Evolutionary conservation across 1,284 basidiomycete species (phyloP).

Genomic region (Cryptococcus sp.): DNA sequence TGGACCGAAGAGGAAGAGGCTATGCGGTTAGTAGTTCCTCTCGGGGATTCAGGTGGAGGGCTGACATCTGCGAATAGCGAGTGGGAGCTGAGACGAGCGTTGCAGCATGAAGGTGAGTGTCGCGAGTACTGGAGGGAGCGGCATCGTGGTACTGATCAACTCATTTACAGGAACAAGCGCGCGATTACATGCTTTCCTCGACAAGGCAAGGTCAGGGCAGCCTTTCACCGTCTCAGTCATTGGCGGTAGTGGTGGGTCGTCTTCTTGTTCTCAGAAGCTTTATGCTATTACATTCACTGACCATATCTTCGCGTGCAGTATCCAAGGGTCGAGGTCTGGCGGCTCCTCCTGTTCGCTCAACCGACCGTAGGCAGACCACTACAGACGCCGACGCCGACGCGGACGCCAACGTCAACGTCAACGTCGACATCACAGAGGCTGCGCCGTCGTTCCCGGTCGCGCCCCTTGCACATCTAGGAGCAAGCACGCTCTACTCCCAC

Average conservation of each 20-base stretch:
- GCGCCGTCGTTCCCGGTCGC: slow-evolving; percentile 6
- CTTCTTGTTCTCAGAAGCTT: background rate
- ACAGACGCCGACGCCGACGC: background rate
- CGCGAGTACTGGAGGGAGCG: background rate
- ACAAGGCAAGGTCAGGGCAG: slow-evolving; percentile 40
- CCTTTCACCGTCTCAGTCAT: slow-evolving; percentile 46
- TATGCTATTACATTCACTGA: background rate
- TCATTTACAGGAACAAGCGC: slow-evolving; percentile 34
- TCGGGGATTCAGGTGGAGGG: background rate
- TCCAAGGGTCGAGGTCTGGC: slow-evolving; percentile 46
- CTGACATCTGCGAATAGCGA: slow-evolving; percentile 13
- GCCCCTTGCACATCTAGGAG: slow-evolving; percentile 22
- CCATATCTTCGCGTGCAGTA: slow-evolving; percentile 17
- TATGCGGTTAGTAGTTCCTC: slow-evolving; percentile 12
- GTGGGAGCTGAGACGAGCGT: slow-evolving; percentile 42
- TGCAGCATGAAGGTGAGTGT: slow-evolving; percentile 35
- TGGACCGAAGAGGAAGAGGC: slow-evolving; percentile 14
- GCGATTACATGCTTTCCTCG: slow-evolving; percentile 40
- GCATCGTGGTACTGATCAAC: background rate
- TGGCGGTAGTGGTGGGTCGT: slow-evolving; percentile 43
- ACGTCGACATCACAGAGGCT: slow-evolving; percentile 13
- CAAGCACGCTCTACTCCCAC: slow-evolving; percentile 46
- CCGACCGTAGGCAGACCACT: background rate
- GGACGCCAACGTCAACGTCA: slow-evolving; percentile 5
- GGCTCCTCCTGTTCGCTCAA: slow-evolving; percentile 10